Evolutionary conservation across 106 monocot genomes (phyloP), one percentile per base, ranked within the genome.

Genomic region (Posidonia australis): DNA sequence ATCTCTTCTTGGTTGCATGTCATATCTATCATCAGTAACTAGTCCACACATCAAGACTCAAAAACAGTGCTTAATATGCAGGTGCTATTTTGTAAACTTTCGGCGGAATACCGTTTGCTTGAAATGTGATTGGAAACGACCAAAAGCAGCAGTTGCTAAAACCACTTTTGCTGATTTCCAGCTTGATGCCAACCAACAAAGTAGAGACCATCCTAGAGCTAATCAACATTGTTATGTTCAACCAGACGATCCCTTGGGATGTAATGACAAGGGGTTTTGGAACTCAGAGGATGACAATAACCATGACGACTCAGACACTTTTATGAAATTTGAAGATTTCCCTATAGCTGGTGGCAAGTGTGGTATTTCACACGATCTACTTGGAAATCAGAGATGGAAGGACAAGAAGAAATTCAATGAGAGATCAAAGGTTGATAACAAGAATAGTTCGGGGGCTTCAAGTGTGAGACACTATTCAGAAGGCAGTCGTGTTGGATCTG

Each of bases 111-210:
- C 46, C 53, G 19, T 77, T 5, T 93, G 93, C 64, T 72, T 85
- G 58, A 93, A 78, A 69, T 93, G 93, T 65, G 81, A 74, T n/a
- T 93, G 89, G 93, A 93, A 82, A 57, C 72, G 93, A 49, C 89
- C 93, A 17, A 93, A 84, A 58, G 67, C 66, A 60, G 59, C 67
- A 19, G 68, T 27, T 28, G 64, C 10, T 54, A 64, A 23, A 48
- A 64, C 74, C 1, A 16, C 27, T 68, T 26, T 30, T 73, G 13
- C 47, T 48, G 67, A 51, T 64, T 25, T 47, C 36, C 46, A 14
- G 13, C 64, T 14, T 47, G 46, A 47, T 47, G 46, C 21, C 45
- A 64, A 17, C 23, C 22, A 47, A 64, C 4, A 5, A 46, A 46
- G 16, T 64, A 64, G 14, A 64, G 46, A 5, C 24, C 23, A 12